Conservation (phyloP, 1,284 basidiomycete species). For the Cryptococcus maquisensis region DNA sequence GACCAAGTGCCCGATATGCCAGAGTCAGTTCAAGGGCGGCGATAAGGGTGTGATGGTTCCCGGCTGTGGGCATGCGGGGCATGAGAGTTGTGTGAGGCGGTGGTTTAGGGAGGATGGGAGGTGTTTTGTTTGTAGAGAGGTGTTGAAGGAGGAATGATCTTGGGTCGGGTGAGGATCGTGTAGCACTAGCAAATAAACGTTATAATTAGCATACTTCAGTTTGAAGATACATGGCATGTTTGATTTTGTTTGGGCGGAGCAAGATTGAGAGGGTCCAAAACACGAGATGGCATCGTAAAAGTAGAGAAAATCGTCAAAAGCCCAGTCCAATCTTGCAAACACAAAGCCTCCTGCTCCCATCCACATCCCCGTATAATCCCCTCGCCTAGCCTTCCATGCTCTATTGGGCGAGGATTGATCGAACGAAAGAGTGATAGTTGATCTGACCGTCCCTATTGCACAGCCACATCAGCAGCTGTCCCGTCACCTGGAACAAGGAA, state of each 20-base stretch:
- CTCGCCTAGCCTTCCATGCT: not conserved
- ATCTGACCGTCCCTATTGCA: constrained; percentile 89
- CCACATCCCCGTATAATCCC: not conserved
- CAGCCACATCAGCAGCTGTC: not conserved
- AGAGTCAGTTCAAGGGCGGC: constrained; percentile 66
- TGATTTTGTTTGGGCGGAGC: not conserved
- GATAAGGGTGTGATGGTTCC: constrained; percentile 60
- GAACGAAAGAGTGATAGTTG: constrained; percentile 94
- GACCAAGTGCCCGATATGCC: constrained; percentile 73
- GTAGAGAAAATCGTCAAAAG: not conserved
- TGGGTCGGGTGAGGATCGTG: not conserved
- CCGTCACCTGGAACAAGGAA: not conserved
- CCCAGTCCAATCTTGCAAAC: not conserved
- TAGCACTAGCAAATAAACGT: not conserved
- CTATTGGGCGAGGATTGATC: constrained; percentile 81
- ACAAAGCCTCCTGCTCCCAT: no score
- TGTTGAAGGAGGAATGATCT: constrained; percentile 13
- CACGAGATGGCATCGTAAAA: not conserved
- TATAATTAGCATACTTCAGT: not conserved
- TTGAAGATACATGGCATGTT: not conserved
- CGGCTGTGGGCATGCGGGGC: constrained; percentile 61
- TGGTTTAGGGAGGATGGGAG: constrained; percentile 44
- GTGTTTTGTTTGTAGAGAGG: constrained; percentile 47
- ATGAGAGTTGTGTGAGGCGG: constrained; percentile 41
- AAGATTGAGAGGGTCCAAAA: no score